phyloP scores from a whole-genome alignment of 148 eudicot species.

The Rhododendron williamsianum region DNA sequence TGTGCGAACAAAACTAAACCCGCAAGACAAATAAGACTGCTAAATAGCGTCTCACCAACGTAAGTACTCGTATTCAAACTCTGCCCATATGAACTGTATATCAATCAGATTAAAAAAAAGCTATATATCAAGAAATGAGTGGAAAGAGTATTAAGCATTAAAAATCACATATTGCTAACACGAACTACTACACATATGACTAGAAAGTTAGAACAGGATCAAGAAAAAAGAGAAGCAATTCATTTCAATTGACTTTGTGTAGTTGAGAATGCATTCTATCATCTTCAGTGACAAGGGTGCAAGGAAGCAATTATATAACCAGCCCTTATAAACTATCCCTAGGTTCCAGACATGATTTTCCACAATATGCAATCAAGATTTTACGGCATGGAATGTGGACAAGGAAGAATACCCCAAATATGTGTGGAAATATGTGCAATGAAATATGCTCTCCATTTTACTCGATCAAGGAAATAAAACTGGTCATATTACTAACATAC shows the following conservation, averaged over 20 bases:
- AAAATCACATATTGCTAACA: background rate
- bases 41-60: constrained; percentile 48
- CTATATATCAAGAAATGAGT: constrained; percentile 32
- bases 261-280: background rate
- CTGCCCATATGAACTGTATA: constrained; percentile 84
- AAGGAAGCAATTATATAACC: background rate
- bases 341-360: background rate
- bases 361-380: background rate
- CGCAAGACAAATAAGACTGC: constrained; percentile 56
- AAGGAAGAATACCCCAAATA: background rate
- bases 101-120: background rate
- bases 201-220: background rate
- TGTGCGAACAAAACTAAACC: constrained; percentile 68
- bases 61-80: constrained; percentile 44
- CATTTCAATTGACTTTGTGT: background rate
- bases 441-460: background rate
- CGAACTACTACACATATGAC: background rate
- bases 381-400: background rate
- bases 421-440: background rate
- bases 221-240: background rate
- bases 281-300: background rate
- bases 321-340: background rate
- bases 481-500: background rate
- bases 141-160: background rate
- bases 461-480: background rate